These are phyloP conservation scores for Backusella liffmaniae DNA, from an alignment of 192 early-diverging fungal genomes.

Conservation along the genomic window DNA sequence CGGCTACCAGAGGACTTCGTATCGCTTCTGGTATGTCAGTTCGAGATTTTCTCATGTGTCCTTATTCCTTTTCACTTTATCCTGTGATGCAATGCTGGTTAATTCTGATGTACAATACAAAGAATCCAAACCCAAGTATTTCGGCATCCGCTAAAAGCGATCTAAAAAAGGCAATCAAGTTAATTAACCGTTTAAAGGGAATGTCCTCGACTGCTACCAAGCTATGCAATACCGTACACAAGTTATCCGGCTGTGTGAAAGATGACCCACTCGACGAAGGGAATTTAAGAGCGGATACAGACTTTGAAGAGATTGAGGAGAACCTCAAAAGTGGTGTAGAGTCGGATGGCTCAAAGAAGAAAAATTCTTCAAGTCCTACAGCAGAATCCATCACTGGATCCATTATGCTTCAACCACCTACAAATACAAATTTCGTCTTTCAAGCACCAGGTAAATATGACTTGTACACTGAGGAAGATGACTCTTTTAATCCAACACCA, in stretches of 20 bases:
- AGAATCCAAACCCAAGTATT: not conserved
- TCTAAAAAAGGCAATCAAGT: not conserved
- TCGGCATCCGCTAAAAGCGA: not conserved
- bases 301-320: not conserved
- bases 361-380: not conserved
- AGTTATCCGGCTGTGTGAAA: not conserved
- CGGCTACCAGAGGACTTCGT: not conserved
- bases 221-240: not conserved
- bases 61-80: conserved; percentile 5
- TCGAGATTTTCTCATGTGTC: conserved; percentile 8
- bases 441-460: not conserved
- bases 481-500: not conserved
- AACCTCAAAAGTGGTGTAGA: not conserved
- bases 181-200: not conserved
- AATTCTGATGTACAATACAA: not conserved
- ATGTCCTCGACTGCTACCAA: conserved; percentile 5
- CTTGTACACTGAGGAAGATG: not conserved
- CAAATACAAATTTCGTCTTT: not conserved
- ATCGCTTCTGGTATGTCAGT: not conserved
- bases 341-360: not conserved
- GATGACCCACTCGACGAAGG: not conserved
- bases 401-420: not conserved
- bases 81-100: not conserved
- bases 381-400: conserved; percentile 2
- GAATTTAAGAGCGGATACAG: not conserved